Evolutionary conservation across 305 asterid species (phyloP).

Genomic region (Salvia sclarea): DNA sequence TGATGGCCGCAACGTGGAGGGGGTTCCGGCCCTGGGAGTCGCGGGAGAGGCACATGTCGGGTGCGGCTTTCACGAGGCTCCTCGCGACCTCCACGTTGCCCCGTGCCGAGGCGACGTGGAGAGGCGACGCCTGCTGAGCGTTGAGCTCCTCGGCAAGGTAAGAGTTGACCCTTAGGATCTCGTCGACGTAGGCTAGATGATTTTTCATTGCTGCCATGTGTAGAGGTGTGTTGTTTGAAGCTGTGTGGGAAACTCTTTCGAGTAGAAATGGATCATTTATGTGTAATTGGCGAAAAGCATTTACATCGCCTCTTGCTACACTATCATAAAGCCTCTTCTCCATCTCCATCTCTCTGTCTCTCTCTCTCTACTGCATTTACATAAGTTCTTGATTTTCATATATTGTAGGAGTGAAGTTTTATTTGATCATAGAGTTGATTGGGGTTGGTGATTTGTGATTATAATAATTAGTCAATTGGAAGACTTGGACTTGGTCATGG

Average conservation of each 20-base stretch:
- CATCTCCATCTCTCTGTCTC: neutral
- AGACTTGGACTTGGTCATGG: slow-evolving; percentile 4
- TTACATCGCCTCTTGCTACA: slow-evolving; percentile 33
- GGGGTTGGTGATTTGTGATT: slow-evolving; percentile 3
- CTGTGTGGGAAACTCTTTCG: slow-evolving; percentile 34
- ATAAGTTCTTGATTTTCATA: neutral
- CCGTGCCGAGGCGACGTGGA: slow-evolving; percentile 41
- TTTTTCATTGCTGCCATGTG: slow-evolving; percentile 43
- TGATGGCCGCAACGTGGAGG: slow-evolving; percentile 50
- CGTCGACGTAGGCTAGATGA: slow-evolving; percentile 32
- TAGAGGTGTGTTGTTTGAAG: slow-evolving; percentile 41
- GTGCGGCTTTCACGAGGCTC: slow-evolving; percentile 24
- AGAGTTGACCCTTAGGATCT: slow-evolving; percentile 30
- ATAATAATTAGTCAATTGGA: neutral
- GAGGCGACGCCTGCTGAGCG: slow-evolving; percentile 36
- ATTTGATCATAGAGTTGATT: neutral
- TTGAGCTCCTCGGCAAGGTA: slow-evolving; percentile 39
- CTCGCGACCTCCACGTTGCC: slow-evolving; percentile 35
- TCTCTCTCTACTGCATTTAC: neutral
- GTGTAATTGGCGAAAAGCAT: slow-evolving; percentile 23
- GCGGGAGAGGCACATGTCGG: slow-evolving; percentile 39
- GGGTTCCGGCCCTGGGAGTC: slow-evolving; percentile 51
- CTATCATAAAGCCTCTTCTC: slow-evolving; percentile 36
- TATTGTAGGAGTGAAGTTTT: neutral
- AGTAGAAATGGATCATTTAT: slow-evolving; percentile 34